Evolutionary conservation across 306 rosid genomes (phyloP), one percentile per base, ranked within the genome.

Genomic region (Biancaea sappan): DNA sequence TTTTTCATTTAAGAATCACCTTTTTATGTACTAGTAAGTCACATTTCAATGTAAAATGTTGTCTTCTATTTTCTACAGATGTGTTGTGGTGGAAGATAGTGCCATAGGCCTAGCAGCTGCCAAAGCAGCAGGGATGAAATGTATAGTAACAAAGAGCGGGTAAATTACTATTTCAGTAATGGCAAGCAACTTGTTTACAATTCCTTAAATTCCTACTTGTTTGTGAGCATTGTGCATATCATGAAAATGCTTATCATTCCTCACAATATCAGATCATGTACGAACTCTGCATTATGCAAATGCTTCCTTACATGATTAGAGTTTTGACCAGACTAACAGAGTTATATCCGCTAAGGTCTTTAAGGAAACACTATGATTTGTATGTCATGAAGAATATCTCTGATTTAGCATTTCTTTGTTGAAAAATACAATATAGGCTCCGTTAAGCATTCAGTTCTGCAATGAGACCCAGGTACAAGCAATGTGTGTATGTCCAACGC

Each of bases 21-120:
- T 16, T 81, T 75, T 61, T 53, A 12, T 47, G 61, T 44, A 62
- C 54, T 59, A 14, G 29, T 48, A 40, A 76, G 61, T 41, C 74
- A 19, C 4, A 38, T 46, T 77, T 74, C 44, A 65, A 47, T 66
- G 29, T 81, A 67, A 67, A 59, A 66, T 70, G 31, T 62, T 52
- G 6, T 32, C 37, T 21, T 51, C 26, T 74, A 26, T 73, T 70
- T 74, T 79, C 38, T 70, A 68, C 90, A 94, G 99, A 77, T 92
- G 99, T 82, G 96, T 90, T 66, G 99, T 94, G 85, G 88, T 92
- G 44, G 97, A 92, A 87, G 97, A 94, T 78, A 94, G 97, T 31
- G 92, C 90, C 79, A 94, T 94, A 78, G 96, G 99, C 82, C 95
- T 94, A 54, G 90, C 96, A 51, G 99, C 99, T 53, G 99, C 97